Evolutionary conservation across 1,284 basidiomycete genomes (phyloP), one percentile per base, ranked within the genome.

Genomic region (Irpex rosettiformis): DNA sequence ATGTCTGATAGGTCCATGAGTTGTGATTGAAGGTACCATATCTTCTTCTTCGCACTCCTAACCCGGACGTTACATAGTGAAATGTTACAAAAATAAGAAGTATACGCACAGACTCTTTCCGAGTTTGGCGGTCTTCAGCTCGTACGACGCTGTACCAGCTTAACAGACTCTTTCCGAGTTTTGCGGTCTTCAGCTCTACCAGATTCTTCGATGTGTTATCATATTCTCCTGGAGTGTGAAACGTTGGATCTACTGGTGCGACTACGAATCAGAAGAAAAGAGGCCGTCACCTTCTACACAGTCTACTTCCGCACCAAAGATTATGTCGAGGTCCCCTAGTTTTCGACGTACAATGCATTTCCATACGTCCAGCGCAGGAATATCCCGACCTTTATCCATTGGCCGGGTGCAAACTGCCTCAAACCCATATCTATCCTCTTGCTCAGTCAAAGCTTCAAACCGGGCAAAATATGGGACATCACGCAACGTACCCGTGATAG

Each of bases 21-120:
- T 30, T 55, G 27, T 6, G 30, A 55, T 27, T 55, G 54, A 6
- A 55, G 18, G 22, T 42, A 55, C 54, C 54, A 55, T 18, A 11
- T 18, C 21, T 55, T 27, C 37, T 45, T 37, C 33, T 37, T 37
- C 11, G 16, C n/a, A n/a, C n/a, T n/a, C n/a, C n/a, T n/a, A n/a
- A n/a, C n/a, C n/a, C n/a, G n/a, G n/a, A n/a, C n/a, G n/a, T n/a
- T n/a, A n/a, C n/a, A n/a, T n/a, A n/a, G n/a, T n/a, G n/a, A n/a
- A n/a, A n/a, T n/a, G n/a, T n/a, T n/a, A n/a, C n/a, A n/a, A n/a
- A n/a, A n/a, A n/a, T n/a, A n/a, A n/a, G n/a, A n/a, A n/a, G n/a
- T n/a, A n/a, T n/a, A n/a, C n/a, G n/a, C n/a, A n/a, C n/a, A n/a
- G n/a, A n/a, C n/a, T n/a, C n/a, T n/a, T n/a, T n/a, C n/a, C n/a